Base-by-base conservation (phyloP, 2,329 filamentous ascomycete genomes). In the Stagonosporopsis cucurbitacearum region DNA sequence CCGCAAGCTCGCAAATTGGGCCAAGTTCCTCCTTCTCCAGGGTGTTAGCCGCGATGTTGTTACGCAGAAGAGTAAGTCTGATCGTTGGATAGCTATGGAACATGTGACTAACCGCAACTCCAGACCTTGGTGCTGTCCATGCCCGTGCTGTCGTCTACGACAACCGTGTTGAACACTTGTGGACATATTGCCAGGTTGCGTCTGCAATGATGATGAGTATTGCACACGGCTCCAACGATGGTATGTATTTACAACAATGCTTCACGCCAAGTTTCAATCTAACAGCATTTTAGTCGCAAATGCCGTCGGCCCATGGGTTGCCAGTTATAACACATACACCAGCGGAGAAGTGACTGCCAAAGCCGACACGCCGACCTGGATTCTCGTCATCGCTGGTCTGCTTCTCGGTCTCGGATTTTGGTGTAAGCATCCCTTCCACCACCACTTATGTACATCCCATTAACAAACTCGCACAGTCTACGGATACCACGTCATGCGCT, bases 131-230 rank as follows among this genome's bases (percentile, higher is more conserved):
- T 45, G 71, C 65, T 49, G 76, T 74, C 45, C 77, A 80, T 60
- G 67, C 76, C 20, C 71, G 72, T 7, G 79, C 79, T 8, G 69
- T 73, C 23, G 68, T 69, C 6, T 81, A 81, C 60, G 79, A 81
- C 56, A 77, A 77, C 56, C 71, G 75, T 4, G 78, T 80, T 9
- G 80, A 81, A 61, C 78, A 82, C 65, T 67, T 80, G 40, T 81
- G 75, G 74, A 80, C 79, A 1, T 82, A 72, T 42, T 68, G 67
- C 41, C 71, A 74, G 51, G 67, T 74, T n/a, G 54, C 76, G 17
- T 71, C 87, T 22, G 88, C 88, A 54, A 88, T 86, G 78, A 90
- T 88, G 54, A 88, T 88, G 26, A 89, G 87, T 2, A 90, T 91
- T 66, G 87, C 87, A 1, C 88, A 89, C 75, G 87, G 87, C n/a